Base-by-base conservation (phyloP, 2,329 filamentous ascomycete species). In the Colletotrichum truncatum region DNA sequence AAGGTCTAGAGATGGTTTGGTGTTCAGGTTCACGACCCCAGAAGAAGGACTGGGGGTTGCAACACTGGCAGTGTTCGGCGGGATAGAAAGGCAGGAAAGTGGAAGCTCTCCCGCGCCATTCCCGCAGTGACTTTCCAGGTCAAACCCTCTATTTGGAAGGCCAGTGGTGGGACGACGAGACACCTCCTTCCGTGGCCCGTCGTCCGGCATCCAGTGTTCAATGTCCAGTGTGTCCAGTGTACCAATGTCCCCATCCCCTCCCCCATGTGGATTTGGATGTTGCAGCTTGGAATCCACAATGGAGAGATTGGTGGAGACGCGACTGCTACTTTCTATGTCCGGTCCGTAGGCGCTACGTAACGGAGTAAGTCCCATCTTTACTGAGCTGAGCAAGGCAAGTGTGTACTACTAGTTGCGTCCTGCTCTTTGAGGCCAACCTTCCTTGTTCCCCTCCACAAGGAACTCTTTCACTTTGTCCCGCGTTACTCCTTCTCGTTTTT, bases 161-260 rank as follows among this genome's bases (percentile, higher is more conserved):
- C 23, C 45, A 41, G 41, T 51, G 36, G 60, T 63, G 60, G 60
- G 60, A 64, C 54, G 60, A 59, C 60, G 28, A 64, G 54, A 52
- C 45, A 36, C 45, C 60, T 58, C 54, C 36, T 57, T 62, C 59
- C 59, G 41, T 49, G 52, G 52, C 16, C 57, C 38, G 57, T 53
- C 49, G 45, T 25, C 39, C 28, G 49, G 36, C 57, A 54, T 54
- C 38, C 57, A 30, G 28, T 49, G 49, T 61, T n/a, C n/a, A n/a
- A n/a, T n/a, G n/a, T n/a, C n/a, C n/a, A n/a, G n/a, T n/a, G n/a
- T n/a, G n/a, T n/a, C n/a, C n/a, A n/a, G n/a, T n/a, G n/a, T n/a
- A n/a, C n/a, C n/a, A n/a, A n/a, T n/a, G n/a, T n/a, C n/a, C n/a
- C n/a, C n/a, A n/a, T n/a, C n/a, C n/a, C n/a, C n/a, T n/a, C n/a